Base-by-base conservation (phyloP, 257 asterid genomes). In the Solanum microdontum region DNA sequence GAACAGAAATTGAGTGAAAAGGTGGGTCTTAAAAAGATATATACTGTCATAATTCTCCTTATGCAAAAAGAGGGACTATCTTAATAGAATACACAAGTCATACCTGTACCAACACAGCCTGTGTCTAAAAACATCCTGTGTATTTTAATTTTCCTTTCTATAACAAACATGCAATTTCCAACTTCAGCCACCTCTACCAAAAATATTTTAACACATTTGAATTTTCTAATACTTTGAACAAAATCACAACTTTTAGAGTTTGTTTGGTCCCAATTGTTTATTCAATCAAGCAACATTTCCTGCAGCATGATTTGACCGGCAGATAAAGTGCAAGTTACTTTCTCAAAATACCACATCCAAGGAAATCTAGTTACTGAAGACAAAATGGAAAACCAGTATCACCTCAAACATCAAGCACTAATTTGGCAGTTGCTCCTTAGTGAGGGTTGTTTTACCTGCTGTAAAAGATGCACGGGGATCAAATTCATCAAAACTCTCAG, bases 381-480 rank as follows among this genome's bases (percentile, higher is more conserved):
- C 23, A 40, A 39, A 24, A 39, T 40, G n/a, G 39, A 48, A 79
- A 8, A 79, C n/a, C n/a, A 15, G 66, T 79, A 79, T n/a, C 26
- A 0, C 64, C 66, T 79, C 24, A 26, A 43, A 14, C 64, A 77
- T 48, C 37, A 86, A 72, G 84, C 83, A 86, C 55, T 77, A 72
- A 69, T 30, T 86, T 24, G 37, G 72, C 73, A 43, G 33, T 86
- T 86, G 70, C 79, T 70, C 45, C 23, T 86, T n/a, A 32, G 64
- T 23, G 23, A 34, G 43, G 11, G 84, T 43, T 24, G 64, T 83
- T 84, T 90, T 92, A 97, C 99, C 98, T 88, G 96, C 98, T 87
- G 95, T 74, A 90, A 95, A 95, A 66, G 98, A 88, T 87, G 98
- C 96, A 88, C 98, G 96, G 24, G 99, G 98, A 89, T 97, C 99